phyloP scores from a whole-genome alignment of 2,329 filamentous ascomycete species.

The Lachnellula occidentalis region DNA sequence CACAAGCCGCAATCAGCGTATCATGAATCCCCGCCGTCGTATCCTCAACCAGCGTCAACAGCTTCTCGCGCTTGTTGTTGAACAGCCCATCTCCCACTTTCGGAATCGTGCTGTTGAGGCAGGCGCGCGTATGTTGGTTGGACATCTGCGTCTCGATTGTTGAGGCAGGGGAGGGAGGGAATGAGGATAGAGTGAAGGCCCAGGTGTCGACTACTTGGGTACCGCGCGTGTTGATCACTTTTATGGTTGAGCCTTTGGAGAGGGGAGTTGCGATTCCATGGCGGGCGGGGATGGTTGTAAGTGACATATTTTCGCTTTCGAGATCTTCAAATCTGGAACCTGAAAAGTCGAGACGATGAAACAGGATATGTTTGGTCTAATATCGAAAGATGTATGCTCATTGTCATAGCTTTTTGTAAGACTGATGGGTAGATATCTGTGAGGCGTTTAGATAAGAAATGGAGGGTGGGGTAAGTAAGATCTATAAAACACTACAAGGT shows the following conservation, averaged over 20 bases:
- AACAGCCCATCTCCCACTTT: slow-evolving; percentile 18
- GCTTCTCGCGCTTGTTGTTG: slow-evolving; percentile 18
- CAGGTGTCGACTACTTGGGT: slow-evolving; percentile 22
- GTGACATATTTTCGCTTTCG: neutral
- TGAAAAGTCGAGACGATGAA: neutral
- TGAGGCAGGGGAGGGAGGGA: neutral
- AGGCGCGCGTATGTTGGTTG: slow-evolving; percentile 23
- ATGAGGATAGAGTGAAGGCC: slow-evolving; percentile 14
- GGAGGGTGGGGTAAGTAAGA: neutral
- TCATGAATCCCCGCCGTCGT: slow-evolving; percentile 21
- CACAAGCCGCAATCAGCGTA: slow-evolving; percentile 24
- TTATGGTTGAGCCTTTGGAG: slow-evolving; percentile 11
- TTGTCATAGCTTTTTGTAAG: neutral
- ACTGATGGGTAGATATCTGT: neutral
- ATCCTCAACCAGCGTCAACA: slow-evolving; percentile 20
- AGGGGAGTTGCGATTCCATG: slow-evolving; percentile 12
- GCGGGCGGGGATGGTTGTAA: slow-evolving; percentile 15
- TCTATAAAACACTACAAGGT: too few species aligned
- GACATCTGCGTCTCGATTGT: slow-evolving; percentile 17
- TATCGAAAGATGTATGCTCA: neutral
- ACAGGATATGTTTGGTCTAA: neutral
- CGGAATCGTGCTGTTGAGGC: slow-evolving; percentile 19
- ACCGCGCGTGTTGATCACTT: slow-evolving; percentile 16
- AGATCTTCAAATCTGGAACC: neutral
- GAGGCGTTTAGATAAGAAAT: neutral